Evolutionary conservation across 345 rosid genomes (phyloP).

Genomic region (Hypericum androsaemum): DNA sequence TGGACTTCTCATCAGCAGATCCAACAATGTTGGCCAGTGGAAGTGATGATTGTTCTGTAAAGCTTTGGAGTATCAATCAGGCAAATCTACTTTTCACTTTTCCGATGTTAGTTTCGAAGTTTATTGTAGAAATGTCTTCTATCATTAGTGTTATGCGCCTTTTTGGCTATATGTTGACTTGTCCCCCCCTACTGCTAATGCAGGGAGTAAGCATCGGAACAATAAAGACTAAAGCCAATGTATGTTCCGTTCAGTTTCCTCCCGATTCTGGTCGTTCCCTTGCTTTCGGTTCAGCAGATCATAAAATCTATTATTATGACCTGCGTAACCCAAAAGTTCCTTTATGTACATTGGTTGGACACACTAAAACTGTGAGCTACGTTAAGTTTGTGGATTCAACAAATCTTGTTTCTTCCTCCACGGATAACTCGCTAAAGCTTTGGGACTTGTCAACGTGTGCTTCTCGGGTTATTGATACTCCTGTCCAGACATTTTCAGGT

Average conservation of each 20-base stretch:
- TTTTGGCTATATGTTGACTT: conserved; percentile 36
- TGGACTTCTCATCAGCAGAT: conserved; percentile 76
- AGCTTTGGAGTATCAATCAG: conserved; percentile 99
- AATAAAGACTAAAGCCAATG: conserved; percentile 85
- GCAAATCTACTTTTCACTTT: conserved; percentile 83
- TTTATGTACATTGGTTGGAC: conserved; percentile 73
- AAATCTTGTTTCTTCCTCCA: conserved; percentile 79
- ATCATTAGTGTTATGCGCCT: conserved; percentile 18
- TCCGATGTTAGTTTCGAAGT: conserved; percentile 85
- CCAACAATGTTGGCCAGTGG: conserved; percentile 96
- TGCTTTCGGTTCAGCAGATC: conserved; percentile 98
- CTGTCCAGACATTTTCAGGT: conserved; percentile 77
- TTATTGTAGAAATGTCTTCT: conserved; percentile 46
- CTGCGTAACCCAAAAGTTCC: conserved; percentile 76
- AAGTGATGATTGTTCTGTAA: conserved; percentile 88
- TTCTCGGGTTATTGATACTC: conserved; percentile 60
- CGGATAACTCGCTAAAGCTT: conserved; percentile 90
- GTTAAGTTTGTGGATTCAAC: conserved; percentile 74
- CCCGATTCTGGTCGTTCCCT: conserved; percentile 63
- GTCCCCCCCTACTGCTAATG: conserved; percentile 32
- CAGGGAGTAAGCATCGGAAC: conserved; percentile 84
- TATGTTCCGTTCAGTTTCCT: conserved; percentile 91
- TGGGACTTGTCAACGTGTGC: conserved; percentile 81
- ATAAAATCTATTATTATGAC: conserved; percentile 81
- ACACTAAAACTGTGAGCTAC: conserved; percentile 81